A percentile compares a stretch with the other conserved stretches of the same genome.
These are phyloP conservation scores for Annona squamosa DNA, from an alignment of 164 flowering plant species.

Conservation along the genomic window DNA sequence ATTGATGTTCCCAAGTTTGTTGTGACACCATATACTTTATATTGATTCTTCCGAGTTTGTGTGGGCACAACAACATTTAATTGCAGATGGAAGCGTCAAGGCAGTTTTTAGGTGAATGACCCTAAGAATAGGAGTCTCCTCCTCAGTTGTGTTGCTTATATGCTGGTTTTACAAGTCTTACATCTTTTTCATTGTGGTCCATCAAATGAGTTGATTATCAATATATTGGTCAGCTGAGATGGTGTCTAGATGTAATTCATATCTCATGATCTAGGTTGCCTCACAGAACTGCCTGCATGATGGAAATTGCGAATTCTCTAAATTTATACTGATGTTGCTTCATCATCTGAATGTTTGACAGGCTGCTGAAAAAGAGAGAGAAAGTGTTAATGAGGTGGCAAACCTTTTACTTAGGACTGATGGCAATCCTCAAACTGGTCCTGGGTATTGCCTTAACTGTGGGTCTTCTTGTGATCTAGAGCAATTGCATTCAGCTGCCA, in stretches of 20 bases:
- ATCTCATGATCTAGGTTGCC: neutral
- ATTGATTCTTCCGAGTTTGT: neutral
- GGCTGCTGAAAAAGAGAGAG: slow-evolving; percentile 25
- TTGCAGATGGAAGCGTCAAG: neutral
- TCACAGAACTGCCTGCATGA: neutral
- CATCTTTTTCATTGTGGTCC: neutral
- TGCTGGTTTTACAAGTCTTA: neutral
- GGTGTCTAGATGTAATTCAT: neutral
- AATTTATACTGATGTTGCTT: slow-evolving; percentile 1
- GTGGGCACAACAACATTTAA: neutral
- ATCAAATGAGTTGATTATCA: neutral
- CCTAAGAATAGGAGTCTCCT: neutral
- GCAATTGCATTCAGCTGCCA: slow-evolving; percentile 24
- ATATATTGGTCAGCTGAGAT: neutral
- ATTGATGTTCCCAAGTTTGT: too few species aligned
- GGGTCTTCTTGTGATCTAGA: slow-evolving; percentile 45
- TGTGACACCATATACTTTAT: neutral
- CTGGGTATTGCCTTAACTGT: slow-evolving; percentile 62
- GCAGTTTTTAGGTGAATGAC: neutral
- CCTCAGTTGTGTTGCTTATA: neutral
- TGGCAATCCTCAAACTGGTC: slow-evolving; percentile 17
- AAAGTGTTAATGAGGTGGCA: slow-evolving; percentile 32
- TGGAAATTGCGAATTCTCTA: too few species aligned
- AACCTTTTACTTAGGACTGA: slow-evolving; percentile 17
- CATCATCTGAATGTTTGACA: slow-evolving; percentile 14